A percentile compares a stretch with the other conserved stretches of the same genome.
Evolutionary conservation across 2,329 filamentous ascomycete species (phyloP).

Genomic region (Macroventuria anomochaeta): DNA sequence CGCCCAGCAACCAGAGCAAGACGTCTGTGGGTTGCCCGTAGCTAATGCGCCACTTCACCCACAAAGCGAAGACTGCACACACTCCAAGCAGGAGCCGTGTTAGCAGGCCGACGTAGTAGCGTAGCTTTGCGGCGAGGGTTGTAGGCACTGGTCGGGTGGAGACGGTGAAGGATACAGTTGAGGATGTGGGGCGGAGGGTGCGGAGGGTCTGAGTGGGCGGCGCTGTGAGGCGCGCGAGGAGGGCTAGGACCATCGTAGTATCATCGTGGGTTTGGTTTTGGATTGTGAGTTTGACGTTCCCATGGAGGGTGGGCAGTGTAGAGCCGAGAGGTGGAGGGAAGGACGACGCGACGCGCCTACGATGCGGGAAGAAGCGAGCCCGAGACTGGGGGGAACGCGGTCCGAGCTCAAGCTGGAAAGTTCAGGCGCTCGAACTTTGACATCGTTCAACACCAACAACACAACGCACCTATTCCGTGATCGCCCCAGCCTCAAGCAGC

Average conservation of each 20-base stretch:
- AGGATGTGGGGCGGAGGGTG: slow-evolving; percentile 65
- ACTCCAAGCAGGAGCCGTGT: slow-evolving; percentile 54
- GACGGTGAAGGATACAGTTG: slow-evolving; percentile 90
- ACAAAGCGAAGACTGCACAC: slow-evolving; percentile 48
- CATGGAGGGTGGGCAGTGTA: slow-evolving; percentile 5
- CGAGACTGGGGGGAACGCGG: slow-evolving; percentile 3
- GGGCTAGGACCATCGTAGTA: slow-evolving; percentile 22
- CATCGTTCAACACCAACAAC: slow-evolving; percentile 6
- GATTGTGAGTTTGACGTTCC: too few relatives aligned
- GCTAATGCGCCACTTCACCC: slow-evolving; percentile 33
- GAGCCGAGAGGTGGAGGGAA: background rate
- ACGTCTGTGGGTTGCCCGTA: slow-evolving; percentile 3
- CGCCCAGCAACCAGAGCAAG: slow-evolving; percentile 16
- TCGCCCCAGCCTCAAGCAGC: too few relatives aligned
- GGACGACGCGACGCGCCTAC: slow-evolving; percentile 26
- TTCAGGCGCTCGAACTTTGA: slow-evolving; percentile 19
- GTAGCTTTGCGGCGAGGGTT: slow-evolving; percentile 55
- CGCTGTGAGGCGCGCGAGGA: slow-evolving; percentile 35
- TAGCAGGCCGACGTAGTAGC: slow-evolving; percentile 54
- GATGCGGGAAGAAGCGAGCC: slow-evolving; percentile 24
- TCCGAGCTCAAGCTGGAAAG: slow-evolving; percentile 18
- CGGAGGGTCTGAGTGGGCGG: slow-evolving; percentile 37
- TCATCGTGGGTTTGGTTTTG: slow-evolving; percentile 10
- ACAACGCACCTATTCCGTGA: too few relatives aligned
- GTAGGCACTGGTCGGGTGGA: slow-evolving; percentile 71